phyloP scores from a whole-genome alignment of 306 rosid species.

The Notholithocarpus densiflorus region DNA sequence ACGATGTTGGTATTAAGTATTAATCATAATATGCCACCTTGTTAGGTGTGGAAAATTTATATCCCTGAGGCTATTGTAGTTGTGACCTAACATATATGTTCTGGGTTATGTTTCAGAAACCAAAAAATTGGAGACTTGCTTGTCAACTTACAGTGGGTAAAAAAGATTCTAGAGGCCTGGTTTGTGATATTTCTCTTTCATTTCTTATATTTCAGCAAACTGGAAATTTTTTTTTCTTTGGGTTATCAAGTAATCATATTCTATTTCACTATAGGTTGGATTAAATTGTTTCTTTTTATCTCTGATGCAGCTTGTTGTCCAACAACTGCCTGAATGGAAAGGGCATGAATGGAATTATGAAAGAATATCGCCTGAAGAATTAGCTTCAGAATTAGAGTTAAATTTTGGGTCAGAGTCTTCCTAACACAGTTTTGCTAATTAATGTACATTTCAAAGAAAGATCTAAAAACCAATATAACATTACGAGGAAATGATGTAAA shows the following conservation, averaged over 20 bases:
- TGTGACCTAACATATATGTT: background rate
- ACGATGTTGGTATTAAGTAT: too few species aligned
- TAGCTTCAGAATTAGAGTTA: background rate
- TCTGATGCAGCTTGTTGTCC: conserved; percentile 67
- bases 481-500: background rate
- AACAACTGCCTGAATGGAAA: conserved; percentile 92
- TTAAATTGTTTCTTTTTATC: background rate
- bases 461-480: background rate
- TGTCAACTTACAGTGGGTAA: conserved; percentile 83
- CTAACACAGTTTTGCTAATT: conserved; percentile 5
- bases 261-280: background rate
- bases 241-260: background rate
- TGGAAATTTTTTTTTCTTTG: background rate
- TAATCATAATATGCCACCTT: too few species aligned
- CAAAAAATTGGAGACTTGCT: conserved; percentile 94
- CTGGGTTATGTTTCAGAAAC: conserved; percentile 53
- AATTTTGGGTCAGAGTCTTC: conserved; percentile 19
- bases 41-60: too few species aligned
- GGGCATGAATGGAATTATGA: conserved; percentile 79
- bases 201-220: background rate
- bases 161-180: conserved; percentile 77
- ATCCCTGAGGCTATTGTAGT: background rate
- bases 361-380: conserved; percentile 30
- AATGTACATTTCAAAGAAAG: background rate
- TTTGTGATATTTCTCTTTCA: conserved; percentile 27